phyloP scores from a whole-genome alignment of 2,329 filamentous ascomycete species.

The Pestalotiopsis fici region DNA sequence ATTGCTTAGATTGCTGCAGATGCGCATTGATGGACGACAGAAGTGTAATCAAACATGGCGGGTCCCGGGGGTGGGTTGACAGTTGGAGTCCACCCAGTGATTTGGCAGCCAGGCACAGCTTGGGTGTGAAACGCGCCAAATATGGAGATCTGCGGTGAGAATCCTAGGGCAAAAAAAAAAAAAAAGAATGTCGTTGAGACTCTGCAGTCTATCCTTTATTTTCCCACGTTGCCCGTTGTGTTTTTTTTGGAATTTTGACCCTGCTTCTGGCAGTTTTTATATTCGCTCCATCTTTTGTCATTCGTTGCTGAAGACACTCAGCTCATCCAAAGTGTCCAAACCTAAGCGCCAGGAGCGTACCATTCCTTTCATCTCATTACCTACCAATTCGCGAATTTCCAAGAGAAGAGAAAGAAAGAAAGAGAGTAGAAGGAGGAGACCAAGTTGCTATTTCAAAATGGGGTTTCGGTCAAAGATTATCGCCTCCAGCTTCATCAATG shows the following conservation, averaged over 20 bases:
- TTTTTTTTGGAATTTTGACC: not conserved
- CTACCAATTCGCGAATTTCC: not conserved
- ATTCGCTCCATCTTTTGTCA: not conserved
- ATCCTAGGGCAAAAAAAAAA: not conserved
- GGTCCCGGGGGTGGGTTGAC: constrained; percentile 1
- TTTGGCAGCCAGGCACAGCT: not conserved
- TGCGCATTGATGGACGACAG: constrained; percentile 2
- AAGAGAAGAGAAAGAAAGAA: not conserved
- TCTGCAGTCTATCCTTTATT: not conserved
- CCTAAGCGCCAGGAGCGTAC: not conserved
- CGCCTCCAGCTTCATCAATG: not conserved
- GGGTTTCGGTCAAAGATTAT: not conserved
- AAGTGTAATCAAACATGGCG: constrained; percentile 2
- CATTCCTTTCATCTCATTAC: not conserved
- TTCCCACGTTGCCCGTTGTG: not conserved
- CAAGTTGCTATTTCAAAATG: not conserved
- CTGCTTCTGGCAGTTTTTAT: not conserved
- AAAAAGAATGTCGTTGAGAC: not conserved
- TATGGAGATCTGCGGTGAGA: not conserved
- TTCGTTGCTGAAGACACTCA: not conserved
- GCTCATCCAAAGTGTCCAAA: not conserved
- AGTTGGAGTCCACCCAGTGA: not conserved
- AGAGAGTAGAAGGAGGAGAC: too few species aligned
- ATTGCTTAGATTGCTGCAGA: not conserved
- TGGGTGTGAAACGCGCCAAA: not conserved